Percentiles rank a stretch among this genome's conserved stretches.
Conservation (phyloP, 1,284 basidiomycete species). For the Malassezia yamatoensis region DNA sequence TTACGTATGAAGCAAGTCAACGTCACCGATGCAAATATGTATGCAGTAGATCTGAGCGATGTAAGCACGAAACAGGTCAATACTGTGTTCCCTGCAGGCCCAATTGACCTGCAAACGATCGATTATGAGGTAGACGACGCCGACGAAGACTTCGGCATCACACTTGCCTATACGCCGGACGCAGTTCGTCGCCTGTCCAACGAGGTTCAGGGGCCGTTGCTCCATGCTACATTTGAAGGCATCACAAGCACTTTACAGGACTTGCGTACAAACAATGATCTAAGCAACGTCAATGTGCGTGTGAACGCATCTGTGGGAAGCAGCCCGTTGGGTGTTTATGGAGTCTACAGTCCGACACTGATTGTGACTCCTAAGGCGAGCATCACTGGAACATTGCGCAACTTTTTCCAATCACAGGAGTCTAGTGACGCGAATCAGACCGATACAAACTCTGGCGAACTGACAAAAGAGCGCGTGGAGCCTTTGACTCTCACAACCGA, state of each 20-base stretch:
- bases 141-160: constrained; percentile 32
- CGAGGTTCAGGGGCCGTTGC: constrained; percentile 19
- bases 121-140: constrained; percentile 24
- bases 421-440: constrained; percentile 19
- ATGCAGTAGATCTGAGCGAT: constrained; percentile 31
- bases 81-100: constrained; percentile 28
- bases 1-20: constrained; percentile 94
- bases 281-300: constrained; percentile 32
- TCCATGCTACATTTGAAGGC: constrained; percentile 28
- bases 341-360: constrained; percentile 29
- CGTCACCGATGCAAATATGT: constrained; percentile 56
- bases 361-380: constrained; percentile 34
- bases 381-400: constrained; percentile 36
- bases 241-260: constrained; percentile 29
- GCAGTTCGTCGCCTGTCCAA: constrained; percentile 19
- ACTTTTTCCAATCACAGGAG: constrained; percentile 33
- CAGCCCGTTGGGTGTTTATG: constrained; percentile 33
- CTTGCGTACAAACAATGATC: constrained; percentile 28
- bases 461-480: constrained; percentile 3
- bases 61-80: constrained; percentile 20
- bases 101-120: constrained; percentile 21
- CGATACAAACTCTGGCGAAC: constrained; percentile 4
- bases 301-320: constrained; percentile 37
- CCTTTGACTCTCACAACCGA: constrained; percentile 23
- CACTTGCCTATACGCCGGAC: constrained; percentile 27